Evolutionary conservation across 306 rosid species (phyloP).

Genomic region (Pueraria montana): DNA sequence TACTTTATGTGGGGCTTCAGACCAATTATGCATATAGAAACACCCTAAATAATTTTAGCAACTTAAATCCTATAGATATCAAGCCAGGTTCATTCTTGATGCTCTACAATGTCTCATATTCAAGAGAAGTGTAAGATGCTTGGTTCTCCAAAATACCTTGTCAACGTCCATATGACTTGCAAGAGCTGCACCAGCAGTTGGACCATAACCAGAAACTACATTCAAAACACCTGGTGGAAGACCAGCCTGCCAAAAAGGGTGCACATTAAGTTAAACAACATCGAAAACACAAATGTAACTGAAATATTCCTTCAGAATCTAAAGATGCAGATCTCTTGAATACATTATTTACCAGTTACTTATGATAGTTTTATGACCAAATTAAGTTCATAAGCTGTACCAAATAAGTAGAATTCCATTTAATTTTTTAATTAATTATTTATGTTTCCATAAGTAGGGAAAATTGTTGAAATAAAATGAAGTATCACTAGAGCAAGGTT

Average conservation of each 20-base stretch:
- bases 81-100: not conserved
- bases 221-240: conserved; percentile 81
- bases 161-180: conserved; percentile 83
- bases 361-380: not conserved
- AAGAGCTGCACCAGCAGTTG: conserved; percentile 75
- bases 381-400: not conserved
- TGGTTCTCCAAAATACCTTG: conserved; percentile 57
- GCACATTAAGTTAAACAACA: not conserved
- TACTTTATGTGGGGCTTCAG: not conserved
- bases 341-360: not conserved
- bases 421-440: not conserved
- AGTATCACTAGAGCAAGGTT: not conserved
- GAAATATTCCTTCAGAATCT: not conserved
- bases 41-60: not conserved
- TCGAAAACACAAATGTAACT: not conserved
- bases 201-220: conserved; percentile 71
- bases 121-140: not conserved
- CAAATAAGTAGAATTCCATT: not conserved
- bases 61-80: not conserved
- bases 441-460: not conserved
- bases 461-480: not conserved
- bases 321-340: not conserved
- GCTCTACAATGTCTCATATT: not conserved
- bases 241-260: conserved; percentile 66
- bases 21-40: not conserved